These are phyloP conservation scores for Takakia lepidozioides DNA, from an alignment of 225 moss, liverwort and hornwort genomes.

Conservation along the genomic window DNA sequence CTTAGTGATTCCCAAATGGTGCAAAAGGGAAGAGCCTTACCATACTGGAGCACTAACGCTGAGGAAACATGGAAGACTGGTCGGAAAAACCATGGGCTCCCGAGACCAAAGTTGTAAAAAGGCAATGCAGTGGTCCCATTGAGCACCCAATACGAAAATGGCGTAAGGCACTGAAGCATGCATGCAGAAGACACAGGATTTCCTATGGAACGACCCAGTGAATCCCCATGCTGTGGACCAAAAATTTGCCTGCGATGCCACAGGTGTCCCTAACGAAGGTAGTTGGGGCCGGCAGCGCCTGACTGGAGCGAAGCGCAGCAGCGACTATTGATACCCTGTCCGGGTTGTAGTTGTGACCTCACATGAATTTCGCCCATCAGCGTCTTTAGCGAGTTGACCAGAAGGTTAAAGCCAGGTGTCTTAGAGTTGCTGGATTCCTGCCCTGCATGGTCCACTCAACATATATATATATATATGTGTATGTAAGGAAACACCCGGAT, in stretches of 20 bases:
- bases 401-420: constrained; percentile 56
- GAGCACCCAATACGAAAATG: constrained; percentile 45
- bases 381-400: constrained; percentile 47
- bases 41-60: constrained; percentile 52
- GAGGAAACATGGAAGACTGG: constrained; percentile 42
- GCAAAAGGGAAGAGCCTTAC: constrained; percentile 76
- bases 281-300: constrained; percentile 83
- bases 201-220: constrained; percentile 81
- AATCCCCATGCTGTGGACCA: constrained; percentile 79
- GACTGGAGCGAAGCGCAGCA: constrained; percentile 57
- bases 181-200: constrained; percentile 56
- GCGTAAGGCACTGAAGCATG: constrained; percentile 50
- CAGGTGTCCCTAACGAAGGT: constrained; percentile 66
- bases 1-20: too few relatives aligned
- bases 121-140: constrained; percentile 35
- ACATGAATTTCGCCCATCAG: constrained; percentile 53
- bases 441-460: background rate
- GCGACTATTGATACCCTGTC: constrained; percentile 55
- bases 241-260: constrained; percentile 71
- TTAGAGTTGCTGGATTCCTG: constrained; percentile 50
- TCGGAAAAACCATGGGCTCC: constrained; percentile 26
- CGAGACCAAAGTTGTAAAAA: too few relatives aligned
- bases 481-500: too few relatives aligned
- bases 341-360: constrained; percentile 64
- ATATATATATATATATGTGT: too few relatives aligned